Percentiles rank a stretch among this genome's conserved stretches.
phyloP scores from a whole-genome alignment of 2,329 filamentous ascomycete genomes.

The Cladophialophora chaetospira region DNA sequence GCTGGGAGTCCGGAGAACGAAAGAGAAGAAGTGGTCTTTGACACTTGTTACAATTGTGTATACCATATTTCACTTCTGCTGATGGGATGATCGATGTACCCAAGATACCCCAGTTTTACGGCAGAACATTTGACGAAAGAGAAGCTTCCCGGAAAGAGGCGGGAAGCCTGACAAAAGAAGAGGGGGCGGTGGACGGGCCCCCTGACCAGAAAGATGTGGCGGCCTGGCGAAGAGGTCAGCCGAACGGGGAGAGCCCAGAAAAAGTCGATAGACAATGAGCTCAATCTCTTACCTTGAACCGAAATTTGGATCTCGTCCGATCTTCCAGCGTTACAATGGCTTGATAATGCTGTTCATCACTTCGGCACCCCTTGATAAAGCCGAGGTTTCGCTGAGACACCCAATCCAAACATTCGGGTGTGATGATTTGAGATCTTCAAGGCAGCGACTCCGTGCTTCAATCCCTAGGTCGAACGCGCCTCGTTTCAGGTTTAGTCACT shows the following conservation, averaged over 20 bases:
- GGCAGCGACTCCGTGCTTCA: too few relatives aligned
- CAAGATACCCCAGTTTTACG: slow-evolving; percentile 1
- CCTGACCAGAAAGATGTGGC: not conserved
- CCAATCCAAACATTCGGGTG: too few relatives aligned
- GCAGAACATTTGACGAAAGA: not conserved
- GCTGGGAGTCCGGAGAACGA: not conserved
- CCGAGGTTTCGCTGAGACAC: too few relatives aligned
- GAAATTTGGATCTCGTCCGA: not conserved
- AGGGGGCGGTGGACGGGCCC: not conserved
- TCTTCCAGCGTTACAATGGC: too few relatives aligned
- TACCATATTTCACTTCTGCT: slow-evolving; percentile 4
- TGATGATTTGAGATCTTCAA: too few relatives aligned
- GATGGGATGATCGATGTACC: slow-evolving; percentile 4
- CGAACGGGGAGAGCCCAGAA: too few relatives aligned
- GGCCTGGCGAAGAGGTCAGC: not conserved
- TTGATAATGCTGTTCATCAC: too few relatives aligned
- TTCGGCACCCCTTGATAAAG: too few relatives aligned
- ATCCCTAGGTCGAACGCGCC: too few relatives aligned
- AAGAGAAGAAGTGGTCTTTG: not conserved
- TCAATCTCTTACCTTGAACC: not conserved
- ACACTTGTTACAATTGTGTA: too few relatives aligned
- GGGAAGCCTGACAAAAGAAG: not conserved
- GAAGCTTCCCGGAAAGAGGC: not conserved
- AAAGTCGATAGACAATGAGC: not conserved
- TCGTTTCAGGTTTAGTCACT: too few relatives aligned